Conservation (phyloP, 306 rosid species). For the Rosa rugosa region DNA sequence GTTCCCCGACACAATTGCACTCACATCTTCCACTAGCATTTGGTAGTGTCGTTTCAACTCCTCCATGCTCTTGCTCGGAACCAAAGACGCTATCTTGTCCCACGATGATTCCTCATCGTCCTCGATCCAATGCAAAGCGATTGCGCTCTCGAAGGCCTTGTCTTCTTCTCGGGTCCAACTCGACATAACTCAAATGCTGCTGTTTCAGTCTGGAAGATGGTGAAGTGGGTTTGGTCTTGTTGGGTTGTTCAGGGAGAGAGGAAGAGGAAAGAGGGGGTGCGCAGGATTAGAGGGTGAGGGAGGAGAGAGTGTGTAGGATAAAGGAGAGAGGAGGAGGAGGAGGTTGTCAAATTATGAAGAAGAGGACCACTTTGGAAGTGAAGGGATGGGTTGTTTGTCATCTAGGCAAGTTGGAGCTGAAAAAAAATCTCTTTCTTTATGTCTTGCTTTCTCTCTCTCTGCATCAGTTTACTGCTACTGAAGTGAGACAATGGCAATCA, state of each 20-base stretch:
- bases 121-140: conserved; percentile 79
- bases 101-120: conserved; percentile 62
- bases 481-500: conserved; percentile 42
- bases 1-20: conserved; percentile 76
- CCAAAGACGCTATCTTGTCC: conserved; percentile 77
- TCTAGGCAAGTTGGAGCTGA: conserved; percentile 23
- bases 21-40: conserved; percentile 67
- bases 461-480: conserved; percentile 21
- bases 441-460: conserved; percentile 7
- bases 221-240: conserved; percentile 41
- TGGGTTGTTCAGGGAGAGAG: conserved; percentile 18
- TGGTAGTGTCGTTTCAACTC: conserved; percentile 77
- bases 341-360: conserved; percentile 63
- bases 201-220: conserved; percentile 6
- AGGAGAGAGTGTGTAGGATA: conserved; percentile 53
- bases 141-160: conserved; percentile 81
- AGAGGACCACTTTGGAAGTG: conserved; percentile 83
- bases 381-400: conserved; percentile 76
- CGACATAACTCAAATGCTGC: conserved; percentile 44
- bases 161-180: conserved; percentile 94
- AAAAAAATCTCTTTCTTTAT: conserved; percentile 20
- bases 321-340: conserved; percentile 37
- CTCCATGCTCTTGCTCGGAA: conserved; percentile 68
- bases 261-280: conserved; percentile 42
- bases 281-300: conserved; percentile 51